These are phyloP conservation scores for Fusarium torulosum DNA, from an alignment of 2,329 filamentous ascomycete genomes.

Conservation along the genomic window DNA sequence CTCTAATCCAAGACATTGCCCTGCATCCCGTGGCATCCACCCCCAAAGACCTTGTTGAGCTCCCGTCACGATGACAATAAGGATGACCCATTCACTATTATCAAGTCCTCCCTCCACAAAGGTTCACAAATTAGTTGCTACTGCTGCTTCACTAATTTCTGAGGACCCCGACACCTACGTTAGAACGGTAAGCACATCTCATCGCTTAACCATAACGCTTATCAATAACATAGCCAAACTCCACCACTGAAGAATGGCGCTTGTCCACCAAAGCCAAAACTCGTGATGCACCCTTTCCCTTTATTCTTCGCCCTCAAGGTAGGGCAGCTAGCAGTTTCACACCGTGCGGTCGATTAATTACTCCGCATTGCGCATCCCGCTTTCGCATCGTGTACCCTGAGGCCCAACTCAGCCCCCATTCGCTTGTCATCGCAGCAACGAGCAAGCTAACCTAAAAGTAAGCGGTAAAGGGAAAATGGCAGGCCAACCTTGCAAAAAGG, in stretches of 20 bases:
- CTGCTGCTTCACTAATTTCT: conserved; percentile 16
- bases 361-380: conserved; percentile 31
- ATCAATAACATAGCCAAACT: conserved; percentile 12
- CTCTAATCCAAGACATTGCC: conserved; percentile 30
- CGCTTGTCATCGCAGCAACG: conserved; percentile 16
- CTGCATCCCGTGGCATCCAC: conserved; percentile 36
- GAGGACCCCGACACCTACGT: conserved; percentile 21
- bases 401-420: conserved; percentile 34
- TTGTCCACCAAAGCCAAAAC: background rate
- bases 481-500: conserved; percentile 17
- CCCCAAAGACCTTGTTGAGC: conserved; percentile 16
- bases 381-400: conserved; percentile 17
- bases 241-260: background rate
- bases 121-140: background rate
- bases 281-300: background rate
- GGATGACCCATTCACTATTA: conserved; percentile 27
- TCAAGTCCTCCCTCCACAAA: background rate
- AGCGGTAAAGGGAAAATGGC: background rate
- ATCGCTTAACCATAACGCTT: conserved; percentile 5
- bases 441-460: conserved; percentile 6
- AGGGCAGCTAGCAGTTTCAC: conserved; percentile 18
- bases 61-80: conserved; percentile 39
- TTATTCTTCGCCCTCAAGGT: conserved; percentile 15
- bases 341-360: conserved; percentile 20
- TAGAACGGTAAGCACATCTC: conserved; percentile 7